phyloP scores from a whole-genome alignment of 139 green algal species.

The Volvox africanus region DNA sequence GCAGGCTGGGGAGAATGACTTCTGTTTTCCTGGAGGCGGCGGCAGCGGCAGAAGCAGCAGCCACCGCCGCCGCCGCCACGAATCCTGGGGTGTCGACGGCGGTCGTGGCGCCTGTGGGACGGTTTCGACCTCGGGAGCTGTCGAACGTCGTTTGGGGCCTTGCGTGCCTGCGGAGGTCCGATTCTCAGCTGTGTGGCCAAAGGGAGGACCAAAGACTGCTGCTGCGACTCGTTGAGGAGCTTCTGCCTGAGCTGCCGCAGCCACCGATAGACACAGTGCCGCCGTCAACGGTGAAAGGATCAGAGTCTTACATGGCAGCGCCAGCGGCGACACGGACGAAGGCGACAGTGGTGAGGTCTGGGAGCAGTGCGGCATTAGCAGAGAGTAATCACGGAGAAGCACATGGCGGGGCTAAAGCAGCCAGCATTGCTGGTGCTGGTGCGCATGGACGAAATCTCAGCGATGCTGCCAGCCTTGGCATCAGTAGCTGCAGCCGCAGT shows the following conservation, averaged over 20 bases:
- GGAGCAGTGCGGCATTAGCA: no score
- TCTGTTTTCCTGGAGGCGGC: not conserved
- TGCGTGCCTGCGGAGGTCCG: not conserved
- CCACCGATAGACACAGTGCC: not conserved
- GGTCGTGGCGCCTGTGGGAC: not conserved
- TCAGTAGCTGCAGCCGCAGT: not conserved
- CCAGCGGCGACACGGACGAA: not conserved
- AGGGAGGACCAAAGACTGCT: not conserved
- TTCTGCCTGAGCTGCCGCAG: not conserved
- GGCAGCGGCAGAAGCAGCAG: not conserved
- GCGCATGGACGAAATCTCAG: no score
- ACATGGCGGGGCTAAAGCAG: no score
- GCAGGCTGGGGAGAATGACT: no score
- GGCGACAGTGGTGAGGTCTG: no score
- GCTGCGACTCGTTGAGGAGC: not conserved
- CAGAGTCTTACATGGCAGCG: no score
- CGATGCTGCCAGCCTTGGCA: not conserved
- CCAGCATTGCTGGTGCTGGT: no score
- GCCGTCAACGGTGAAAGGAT: no score
- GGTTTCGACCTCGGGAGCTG: conserved; percentile 11
- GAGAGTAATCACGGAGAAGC: no score
- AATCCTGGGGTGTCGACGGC: not conserved
- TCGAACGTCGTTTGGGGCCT: conserved; percentile 38
- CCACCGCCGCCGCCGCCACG: not conserved
- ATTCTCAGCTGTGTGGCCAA: not conserved